These are phyloP conservation scores for Phialophora verrucosa DNA, from an alignment of 2,329 filamentous ascomycete species.

Conservation along the genomic window DNA sequence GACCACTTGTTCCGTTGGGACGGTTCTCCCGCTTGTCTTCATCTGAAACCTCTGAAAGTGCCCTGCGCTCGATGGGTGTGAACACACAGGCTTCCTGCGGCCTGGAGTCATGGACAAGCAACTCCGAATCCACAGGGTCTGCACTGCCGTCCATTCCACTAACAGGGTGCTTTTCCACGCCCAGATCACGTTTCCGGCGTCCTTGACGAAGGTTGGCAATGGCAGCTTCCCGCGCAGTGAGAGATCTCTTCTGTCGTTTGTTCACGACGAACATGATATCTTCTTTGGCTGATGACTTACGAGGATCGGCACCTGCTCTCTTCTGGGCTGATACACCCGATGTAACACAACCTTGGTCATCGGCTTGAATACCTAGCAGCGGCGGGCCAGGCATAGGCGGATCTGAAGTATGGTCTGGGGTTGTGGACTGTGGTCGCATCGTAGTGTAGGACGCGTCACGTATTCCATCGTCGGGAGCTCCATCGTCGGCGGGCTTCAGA, in stretches of 20 bases:
- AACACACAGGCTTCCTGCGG: background rate
- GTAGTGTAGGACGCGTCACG: background rate
- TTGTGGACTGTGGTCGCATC: background rate
- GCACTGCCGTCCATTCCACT: background rate
- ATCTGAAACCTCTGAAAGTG: background rate
- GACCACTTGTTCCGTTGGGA: background rate
- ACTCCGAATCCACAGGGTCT: background rate
- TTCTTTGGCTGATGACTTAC: conserved; percentile 17
- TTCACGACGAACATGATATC: conserved; percentile 9
- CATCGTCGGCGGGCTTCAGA: background rate
- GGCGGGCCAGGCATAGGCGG: background rate
- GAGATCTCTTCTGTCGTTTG: conserved; percentile 9
- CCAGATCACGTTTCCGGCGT: background rate
- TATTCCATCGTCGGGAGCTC: background rate
- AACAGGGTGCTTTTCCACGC: no score
- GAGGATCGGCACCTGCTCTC: background rate
- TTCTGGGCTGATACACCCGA: conserved; percentile 4
- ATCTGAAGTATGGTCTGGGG: background rate
- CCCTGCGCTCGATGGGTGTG: background rate
- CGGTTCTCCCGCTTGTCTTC: background rate
- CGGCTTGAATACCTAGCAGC: background rate
- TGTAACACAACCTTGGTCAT: background rate
- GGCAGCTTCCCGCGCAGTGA: background rate
- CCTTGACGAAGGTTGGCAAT: conserved; percentile 4
- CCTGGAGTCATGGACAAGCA: background rate